Base-by-base conservation (phyloP, 2,329 filamentous ascomycete species). In the Cryphonectria japonica region DNA sequence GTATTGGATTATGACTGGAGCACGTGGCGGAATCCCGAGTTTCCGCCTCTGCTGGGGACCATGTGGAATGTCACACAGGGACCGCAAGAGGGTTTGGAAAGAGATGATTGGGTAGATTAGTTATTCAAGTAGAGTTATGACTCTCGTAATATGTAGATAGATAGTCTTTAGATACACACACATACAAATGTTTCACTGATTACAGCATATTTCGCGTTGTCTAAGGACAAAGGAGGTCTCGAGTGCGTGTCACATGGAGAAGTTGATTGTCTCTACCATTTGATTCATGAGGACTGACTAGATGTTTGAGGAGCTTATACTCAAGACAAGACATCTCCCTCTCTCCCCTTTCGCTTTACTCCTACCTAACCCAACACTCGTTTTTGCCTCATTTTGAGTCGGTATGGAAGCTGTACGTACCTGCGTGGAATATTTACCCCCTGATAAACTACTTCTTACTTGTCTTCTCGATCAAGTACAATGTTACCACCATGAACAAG, bases 11-110 rank as follows among this genome's bases (percentile, higher is more conserved):
- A 67, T 46, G 68, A 68, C 22, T 73, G 72, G 72, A 66, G 79
- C 29, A 75, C 83, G 11, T 85, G 84, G 84, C 78, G 83, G 72
- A 85, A 83, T 67, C 61, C 76, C 5, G 76, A 76, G 19, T 77
- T 83, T 34, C 69, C 73, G 22, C 75, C 75, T 19, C 68, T 82
- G 70, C 73, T 84, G 62, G 78, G 76, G 62, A 74, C 76, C 11
- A 78, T 84, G 80, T 82, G 82, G 73, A 73, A 82, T 59, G 77
- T 80, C 22, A 84, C 80, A 8, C 82, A 84, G 72, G 82, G 81
- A 1, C 82, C 82, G 60, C 81, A 34, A 64, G 37, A 63, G 22
- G n/a, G 22, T 32, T 32, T 39, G 11, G 37, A 52, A 22, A 16
- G 6, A 26, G 26, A 54, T 19, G 29, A 16, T 9, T 50, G 32